These are phyloP conservation scores for bread wheat (Triticum aestivum) DNA, from an alignment of 176 grass and related monocot species.

Conservation along the genomic window DNA sequence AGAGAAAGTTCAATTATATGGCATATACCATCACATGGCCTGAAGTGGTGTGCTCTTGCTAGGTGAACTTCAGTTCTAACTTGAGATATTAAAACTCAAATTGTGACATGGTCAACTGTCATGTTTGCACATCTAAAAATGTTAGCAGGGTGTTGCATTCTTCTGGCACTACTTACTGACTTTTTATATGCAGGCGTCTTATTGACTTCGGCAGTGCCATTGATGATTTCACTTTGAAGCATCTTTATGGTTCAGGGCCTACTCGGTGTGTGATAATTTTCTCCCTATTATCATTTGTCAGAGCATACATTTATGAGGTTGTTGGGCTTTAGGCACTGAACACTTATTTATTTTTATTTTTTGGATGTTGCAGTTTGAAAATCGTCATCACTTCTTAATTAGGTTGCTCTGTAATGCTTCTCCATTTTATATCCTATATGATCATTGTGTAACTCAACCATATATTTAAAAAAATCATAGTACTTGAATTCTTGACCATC, in stretches of 20 bases:
- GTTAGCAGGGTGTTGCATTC: background rate
- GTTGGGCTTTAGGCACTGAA: background rate
- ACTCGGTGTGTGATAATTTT: slow-evolving; percentile 59
- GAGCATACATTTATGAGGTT: background rate
- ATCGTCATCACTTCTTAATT: background rate
- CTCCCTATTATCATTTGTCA: slow-evolving; percentile 18
- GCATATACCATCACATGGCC: background rate
- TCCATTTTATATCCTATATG: background rate
- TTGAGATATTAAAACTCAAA: background rate
- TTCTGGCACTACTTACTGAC: slow-evolving; percentile 11
- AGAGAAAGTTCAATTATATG: background rate
- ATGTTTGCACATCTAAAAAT: background rate
- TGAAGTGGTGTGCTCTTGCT: background rate
- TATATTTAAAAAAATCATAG: slow-evolving; percentile 6
- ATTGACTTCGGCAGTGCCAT: slow-evolving; percentile 99
- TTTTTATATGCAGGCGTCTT: slow-evolving; percentile 63
- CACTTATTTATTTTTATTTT: background rate
- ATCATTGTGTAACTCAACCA: background rate
- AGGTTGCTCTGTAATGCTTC: background rate
- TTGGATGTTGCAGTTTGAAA: slow-evolving; percentile 1
- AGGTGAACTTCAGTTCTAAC: slow-evolving; percentile 4
- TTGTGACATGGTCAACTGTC: background rate
- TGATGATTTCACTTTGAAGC: slow-evolving; percentile 95
- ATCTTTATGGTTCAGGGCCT: slow-evolving; percentile 88
- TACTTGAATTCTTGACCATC: background rate